Conservation (phyloP, 2,329 filamentous ascomycete species). For the Aspergillus versicolor region DNA sequence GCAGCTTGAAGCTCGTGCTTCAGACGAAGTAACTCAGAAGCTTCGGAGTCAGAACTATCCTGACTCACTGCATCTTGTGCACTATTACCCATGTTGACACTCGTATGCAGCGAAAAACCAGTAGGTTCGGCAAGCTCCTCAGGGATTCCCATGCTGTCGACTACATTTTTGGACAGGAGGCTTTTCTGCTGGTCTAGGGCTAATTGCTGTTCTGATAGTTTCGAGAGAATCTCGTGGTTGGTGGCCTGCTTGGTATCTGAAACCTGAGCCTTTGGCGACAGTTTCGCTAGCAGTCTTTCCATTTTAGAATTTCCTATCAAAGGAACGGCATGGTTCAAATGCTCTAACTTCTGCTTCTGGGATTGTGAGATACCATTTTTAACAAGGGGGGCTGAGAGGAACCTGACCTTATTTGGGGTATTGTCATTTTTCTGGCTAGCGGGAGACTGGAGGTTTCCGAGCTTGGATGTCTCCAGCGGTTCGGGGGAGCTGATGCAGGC, state of each 20-base stretch:
- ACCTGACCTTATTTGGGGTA: constrained; percentile 39
- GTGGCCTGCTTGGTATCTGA: constrained; percentile 14
- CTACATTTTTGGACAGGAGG: constrained; percentile 36
- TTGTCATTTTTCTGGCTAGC: constrained; percentile 24
- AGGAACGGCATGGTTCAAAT: constrained; percentile 25
- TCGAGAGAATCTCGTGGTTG: constrained; percentile 56
- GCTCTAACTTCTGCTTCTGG: constrained; percentile 50
- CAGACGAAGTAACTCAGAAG: constrained; percentile 55
- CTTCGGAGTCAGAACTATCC: constrained; percentile 30
- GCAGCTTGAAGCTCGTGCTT: constrained; percentile 58
- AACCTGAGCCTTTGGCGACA: constrained; percentile 37
- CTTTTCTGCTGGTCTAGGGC: constrained; percentile 60
- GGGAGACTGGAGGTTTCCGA: constrained; percentile 32
- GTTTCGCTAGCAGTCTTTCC: constrained; percentile 59
- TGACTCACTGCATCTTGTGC: constrained; percentile 12
- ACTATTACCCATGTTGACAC: constrained; percentile 11
- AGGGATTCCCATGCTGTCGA: constrained; percentile 12
- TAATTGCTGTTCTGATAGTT: constrained; percentile 69
- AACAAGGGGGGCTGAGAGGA: background rate
- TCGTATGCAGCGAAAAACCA: constrained; percentile 18
- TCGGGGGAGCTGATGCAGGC: constrained; percentile 28
- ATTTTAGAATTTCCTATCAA: constrained; percentile 48
- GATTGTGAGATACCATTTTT: constrained; percentile 31
- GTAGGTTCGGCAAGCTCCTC: constrained; percentile 23
- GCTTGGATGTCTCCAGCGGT: constrained; percentile 33